Percentiles rank a stretch among this genome's conserved stretches.
Evolutionary conservation across 108 stramenopile genomes (phyloP).

Genomic region (Conticribra guillardii): DNA sequence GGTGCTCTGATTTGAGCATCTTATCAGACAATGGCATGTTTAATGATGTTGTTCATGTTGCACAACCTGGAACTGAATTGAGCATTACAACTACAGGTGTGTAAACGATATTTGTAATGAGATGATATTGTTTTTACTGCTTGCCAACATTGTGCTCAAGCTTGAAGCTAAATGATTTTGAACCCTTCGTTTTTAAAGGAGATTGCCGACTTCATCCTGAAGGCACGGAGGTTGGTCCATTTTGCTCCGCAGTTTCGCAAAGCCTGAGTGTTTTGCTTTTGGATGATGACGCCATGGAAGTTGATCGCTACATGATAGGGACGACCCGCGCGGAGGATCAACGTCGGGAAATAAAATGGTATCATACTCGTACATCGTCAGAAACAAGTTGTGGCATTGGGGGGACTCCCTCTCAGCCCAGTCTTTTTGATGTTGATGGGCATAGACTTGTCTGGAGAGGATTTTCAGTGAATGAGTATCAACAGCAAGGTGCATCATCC

Average conservation of each 20-base stretch:
- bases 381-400: slow-evolving; percentile 36
- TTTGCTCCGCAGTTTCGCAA: slow-evolving; percentile 38
- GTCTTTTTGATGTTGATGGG: slow-evolving; percentile 44
- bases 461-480: slow-evolving; percentile 1
- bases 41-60: slow-evolving; percentile 48
- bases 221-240: slow-evolving; percentile 47
- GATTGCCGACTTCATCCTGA: slow-evolving; percentile 52
- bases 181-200: no score
- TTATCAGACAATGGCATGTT: slow-evolving; percentile 51
- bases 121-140: no score
- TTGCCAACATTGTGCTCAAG: no score
- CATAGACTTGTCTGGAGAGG: slow-evolving; percentile 49
- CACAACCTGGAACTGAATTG: slow-evolving; percentile 41
- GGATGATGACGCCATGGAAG: slow-evolving; percentile 52
- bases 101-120: no score
- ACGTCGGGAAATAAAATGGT: slow-evolving; percentile 45
- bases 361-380: slow-evolving; percentile 35
- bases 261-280: slow-evolving; percentile 39
- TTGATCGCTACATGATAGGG: slow-evolving; percentile 50
- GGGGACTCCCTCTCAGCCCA: slow-evolving; percentile 33
- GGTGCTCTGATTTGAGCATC: slow-evolving; percentile 46
- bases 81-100: slow-evolving; percentile 44
- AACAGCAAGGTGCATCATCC: background rate
- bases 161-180: no score
- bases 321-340: slow-evolving; percentile 20